These are phyloP conservation scores for Coffea eugenioides DNA, from an alignment of 257 asterid species.

Conservation along the genomic window DNA sequence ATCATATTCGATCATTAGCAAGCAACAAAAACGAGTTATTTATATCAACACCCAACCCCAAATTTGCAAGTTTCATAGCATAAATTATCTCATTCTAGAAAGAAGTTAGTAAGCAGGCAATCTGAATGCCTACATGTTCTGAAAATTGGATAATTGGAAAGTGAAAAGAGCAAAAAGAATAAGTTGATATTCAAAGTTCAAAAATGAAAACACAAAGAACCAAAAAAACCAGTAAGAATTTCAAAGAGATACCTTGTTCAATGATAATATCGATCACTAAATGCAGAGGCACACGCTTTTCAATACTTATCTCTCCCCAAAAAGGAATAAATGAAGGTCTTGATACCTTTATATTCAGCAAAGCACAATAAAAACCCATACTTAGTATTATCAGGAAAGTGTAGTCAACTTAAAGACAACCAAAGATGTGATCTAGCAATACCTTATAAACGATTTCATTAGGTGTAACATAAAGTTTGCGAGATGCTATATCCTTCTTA, in stretches of 20 bases:
- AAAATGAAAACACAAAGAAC: neutral
- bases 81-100: neutral
- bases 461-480: constrained; percentile 58
- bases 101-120: neutral
- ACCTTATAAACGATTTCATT: constrained; percentile 64
- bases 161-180: neutral
- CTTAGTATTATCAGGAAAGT: constrained; percentile 1
- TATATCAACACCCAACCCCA: neutral
- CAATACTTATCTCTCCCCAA: constrained; percentile 46
- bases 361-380: constrained; percentile 8
- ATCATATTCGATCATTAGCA: neutral
- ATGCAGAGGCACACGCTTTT: constrained; percentile 61
- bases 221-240: neutral
- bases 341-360: constrained; percentile 41
- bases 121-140: neutral
- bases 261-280: constrained; percentile 55
- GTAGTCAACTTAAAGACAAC: neutral
- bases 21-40: neutral
- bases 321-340: constrained; percentile 77
- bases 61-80: neutral
- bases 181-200: neutral
- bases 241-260: constrained; percentile 61
- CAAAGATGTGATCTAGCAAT: constrained; percentile 7
- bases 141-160: neutral
- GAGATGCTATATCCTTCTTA: constrained; percentile 57